Base-by-base conservation (phyloP, 2,329 filamentous ascomycete genomes). In the Laburnicola sp. region DNA sequence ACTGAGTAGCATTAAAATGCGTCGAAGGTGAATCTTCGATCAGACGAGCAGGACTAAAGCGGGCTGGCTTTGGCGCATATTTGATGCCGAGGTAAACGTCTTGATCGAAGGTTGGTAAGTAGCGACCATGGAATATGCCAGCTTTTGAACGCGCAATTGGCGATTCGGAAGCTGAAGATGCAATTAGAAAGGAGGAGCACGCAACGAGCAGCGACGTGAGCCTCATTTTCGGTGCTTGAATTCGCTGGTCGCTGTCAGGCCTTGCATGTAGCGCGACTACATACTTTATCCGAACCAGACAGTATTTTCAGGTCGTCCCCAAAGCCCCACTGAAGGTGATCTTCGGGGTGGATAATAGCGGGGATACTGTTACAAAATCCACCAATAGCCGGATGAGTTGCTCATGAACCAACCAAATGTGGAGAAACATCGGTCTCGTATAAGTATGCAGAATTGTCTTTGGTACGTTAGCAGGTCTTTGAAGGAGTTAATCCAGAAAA, bases 71-170 rank as follows among this genome's bases (percentile, higher is more conserved):
- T 3, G 56, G 60, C 4, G 67, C 66, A 56, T 60, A 70, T 10
- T 68, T 68, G 27, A 70, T 55, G 3, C 67, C 67, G 4, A 70
- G 53, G 11, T 59, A 70, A 2, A 70, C 7, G 38, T 69, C 66
- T 45, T 70, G 67, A 22, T 63, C 48, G 11, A 68, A 70, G 6
- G 60, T 56, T 1, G 60, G 53, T 1, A 70, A 56, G 40, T 66
- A 50, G 6, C 64, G 59, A 9, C 67, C 67, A 28, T 66, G 54
- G 26, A 66, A 69, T 9, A 58, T 57, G 2, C 67, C 66, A 11
- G 64, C 59, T 35, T 61, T 47, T 2, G 63, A 67, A 23, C 60
- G 59, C 5, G 59, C 57, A n/a, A 59, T 28, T 3, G 62, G 58
- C 4, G 21, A 34, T 44, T 39, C 35, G 16, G 37, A 42, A 16